Percentiles rank a stretch among this genome's conserved stretches.
phyloP scores from a whole-genome alignment of 192 early-diverging fungal species.

The Thamnidium elegans region DNA sequence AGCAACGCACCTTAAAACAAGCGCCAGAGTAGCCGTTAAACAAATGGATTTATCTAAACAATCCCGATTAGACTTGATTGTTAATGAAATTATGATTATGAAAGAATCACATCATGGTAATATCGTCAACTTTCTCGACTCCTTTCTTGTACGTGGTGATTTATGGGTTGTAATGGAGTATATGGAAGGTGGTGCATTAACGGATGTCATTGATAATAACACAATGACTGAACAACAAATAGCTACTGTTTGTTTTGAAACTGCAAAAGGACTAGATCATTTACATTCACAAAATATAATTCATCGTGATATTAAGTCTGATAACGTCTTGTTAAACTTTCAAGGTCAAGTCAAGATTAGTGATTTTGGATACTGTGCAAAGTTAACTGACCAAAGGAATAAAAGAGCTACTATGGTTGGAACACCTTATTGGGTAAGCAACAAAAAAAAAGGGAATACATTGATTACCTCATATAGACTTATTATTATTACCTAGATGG shows the following conservation, averaged over 20 bases:
- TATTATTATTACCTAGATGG: slow-evolving; percentile 56
- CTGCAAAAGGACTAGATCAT: slow-evolving; percentile 71
- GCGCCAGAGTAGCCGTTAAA: slow-evolving; percentile 85
- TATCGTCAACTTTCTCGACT: slow-evolving; percentile 88
- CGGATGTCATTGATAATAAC: slow-evolving; percentile 79
- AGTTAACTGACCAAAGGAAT: slow-evolving; percentile 64
- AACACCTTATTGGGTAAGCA: slow-evolving; percentile 81
- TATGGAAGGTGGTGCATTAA: slow-evolving; percentile 87
- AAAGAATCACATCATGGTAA: slow-evolving; percentile 76
- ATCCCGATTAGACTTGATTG: slow-evolving; percentile 92
- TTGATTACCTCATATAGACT: neutral
- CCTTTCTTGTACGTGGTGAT: slow-evolving; percentile 74
- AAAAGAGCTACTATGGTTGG: slow-evolving; percentile 85
- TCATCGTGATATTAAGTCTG: slow-evolving; percentile 87
- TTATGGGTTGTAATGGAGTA: slow-evolving; percentile 93
- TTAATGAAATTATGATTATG: slow-evolving; percentile 91
- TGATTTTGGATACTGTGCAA: slow-evolving; percentile 88
- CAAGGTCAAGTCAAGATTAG: slow-evolving; percentile 74
- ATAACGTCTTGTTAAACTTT: slow-evolving; percentile 74
- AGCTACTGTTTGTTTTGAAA: slow-evolving; percentile 80
- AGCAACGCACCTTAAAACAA: slow-evolving; percentile 64
- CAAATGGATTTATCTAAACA: slow-evolving; percentile 95
- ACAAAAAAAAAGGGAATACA: neutral
- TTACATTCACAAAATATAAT: slow-evolving; percentile 76
- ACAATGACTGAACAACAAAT: slow-evolving; percentile 84